These are phyloP conservation scores for Arabidopsis suecica DNA, from an alignment of 345 rosid species.

Conservation along the genomic window DNA sequence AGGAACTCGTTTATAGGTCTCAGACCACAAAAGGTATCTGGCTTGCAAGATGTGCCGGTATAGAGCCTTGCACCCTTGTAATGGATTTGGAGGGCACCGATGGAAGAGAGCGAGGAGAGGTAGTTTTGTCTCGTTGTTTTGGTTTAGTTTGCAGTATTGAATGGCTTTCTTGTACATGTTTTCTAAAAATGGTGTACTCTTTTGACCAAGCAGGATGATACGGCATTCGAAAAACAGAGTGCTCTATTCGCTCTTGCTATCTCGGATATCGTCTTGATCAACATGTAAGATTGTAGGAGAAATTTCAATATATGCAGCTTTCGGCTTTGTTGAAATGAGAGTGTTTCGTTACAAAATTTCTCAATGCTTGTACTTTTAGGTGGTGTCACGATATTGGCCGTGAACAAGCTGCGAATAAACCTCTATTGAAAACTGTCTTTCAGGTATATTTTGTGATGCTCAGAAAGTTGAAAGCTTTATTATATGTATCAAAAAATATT, in stretches of 20 bases:
- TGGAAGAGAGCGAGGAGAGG: conserved; percentile 99
- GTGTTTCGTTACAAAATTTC: neutral
- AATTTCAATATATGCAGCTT: neutral
- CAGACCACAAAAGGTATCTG: conserved; percentile 98
- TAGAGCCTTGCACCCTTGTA: conserved; percentile 91
- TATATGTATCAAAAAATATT: conserved; percentile 15
- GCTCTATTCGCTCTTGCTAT: conserved; percentile 96
- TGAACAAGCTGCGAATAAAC: conserved; percentile 99
- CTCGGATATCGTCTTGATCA: conserved; percentile 93
- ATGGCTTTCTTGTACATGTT: neutral
- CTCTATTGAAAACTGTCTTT: conserved; percentile 92
- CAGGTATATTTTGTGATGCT: conserved; percentile 59
- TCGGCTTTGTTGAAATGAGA: neutral
- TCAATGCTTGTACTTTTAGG: conserved; percentile 51
- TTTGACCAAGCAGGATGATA: conserved; percentile 69
- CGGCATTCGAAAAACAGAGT: conserved; percentile 98
- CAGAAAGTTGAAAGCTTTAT: conserved; percentile 21
- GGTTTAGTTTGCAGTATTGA: neutral
- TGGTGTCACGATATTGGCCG: conserved; percentile 99
- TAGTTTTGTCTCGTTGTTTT: conserved; percentile 25
- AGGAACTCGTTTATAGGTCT: conserved; percentile 55
- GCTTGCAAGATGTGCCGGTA: conserved; percentile 82
- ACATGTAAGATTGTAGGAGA: conserved; percentile 68
- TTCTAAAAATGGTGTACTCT: conserved; percentile 7
- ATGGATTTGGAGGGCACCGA: conserved; percentile 99